Evolutionary conservation across 768 basidiomycete genomes (phyloP), one percentile per base, ranked within the genome.

Genomic region (Favolaschia claudopus): DNA sequence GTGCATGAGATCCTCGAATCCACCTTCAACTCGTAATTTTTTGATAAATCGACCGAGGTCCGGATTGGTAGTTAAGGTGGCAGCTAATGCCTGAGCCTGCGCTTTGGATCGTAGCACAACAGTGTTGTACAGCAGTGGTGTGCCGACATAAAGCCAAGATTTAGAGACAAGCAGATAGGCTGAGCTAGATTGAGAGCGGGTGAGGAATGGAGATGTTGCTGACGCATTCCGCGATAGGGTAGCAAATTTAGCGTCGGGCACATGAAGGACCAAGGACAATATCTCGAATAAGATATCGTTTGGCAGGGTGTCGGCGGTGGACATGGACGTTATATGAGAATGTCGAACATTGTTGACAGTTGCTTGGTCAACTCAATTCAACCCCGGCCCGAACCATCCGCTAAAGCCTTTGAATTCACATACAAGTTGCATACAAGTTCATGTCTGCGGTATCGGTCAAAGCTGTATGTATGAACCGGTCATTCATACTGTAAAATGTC

Each of bases 1-100:
- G 15, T 48, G 55, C 55, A 56, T 56, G 2, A 6, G 2, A 31
- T 19, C 17, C 7, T 46, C 55, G 15, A 24, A 57, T 2, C 55
- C 46, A 7, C 55, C 55, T 37, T 56, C 55, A 14, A 48, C 37
- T 2, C 55, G 55, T 19, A 48, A 27, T 17, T 56, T 47, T 15
- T 48, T 56, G 20, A 56, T 31, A 27, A 47, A 56, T 12, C n/a
- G 5, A 17, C 56, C 56, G 22, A 50, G 29, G 2, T 40, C n/a
- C 15, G 32, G 31, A 9, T 28, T 27, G 4, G 8, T 5, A 7
- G 50, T 42, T 19, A 58, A 32, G 2, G 39, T 29, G 19, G 24
- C 31, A 13, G 17, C 33, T 4, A 58, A 25, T 1, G 56, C 47
- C 5, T 31, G 24, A 12, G 48, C 56, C 9, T 58, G 56, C 25